Evolutionary conservation across 495 filamentous ascomycete species (phyloP).

Genomic region (Aspergillus taichungensis): DNA sequence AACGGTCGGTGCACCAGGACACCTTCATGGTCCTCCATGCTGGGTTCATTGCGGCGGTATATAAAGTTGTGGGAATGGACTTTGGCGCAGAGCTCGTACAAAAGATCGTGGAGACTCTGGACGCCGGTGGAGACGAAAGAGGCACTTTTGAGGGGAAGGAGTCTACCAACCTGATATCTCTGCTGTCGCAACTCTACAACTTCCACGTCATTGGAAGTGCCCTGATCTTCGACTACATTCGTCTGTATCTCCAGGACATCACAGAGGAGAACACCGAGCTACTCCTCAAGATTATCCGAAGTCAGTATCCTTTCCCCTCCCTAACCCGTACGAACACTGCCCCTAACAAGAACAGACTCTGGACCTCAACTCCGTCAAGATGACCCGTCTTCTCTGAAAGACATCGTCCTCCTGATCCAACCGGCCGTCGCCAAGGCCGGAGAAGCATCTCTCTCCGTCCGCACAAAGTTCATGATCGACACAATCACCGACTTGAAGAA

Average conservation of each 20-base stretch:
- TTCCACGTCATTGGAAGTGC: slow-evolving; percentile 79
- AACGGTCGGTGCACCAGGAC: slow-evolving; percentile 67
- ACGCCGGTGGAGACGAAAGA: slow-evolving; percentile 27
- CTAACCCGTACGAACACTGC: background rate
- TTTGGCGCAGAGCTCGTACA: slow-evolving; percentile 81
- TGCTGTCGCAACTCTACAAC: slow-evolving; percentile 82
- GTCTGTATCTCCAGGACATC: slow-evolving; percentile 61
- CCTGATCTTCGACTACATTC: slow-evolving; percentile 84
- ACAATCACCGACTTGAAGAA: slow-evolving; percentile 91
- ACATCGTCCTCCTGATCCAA: slow-evolving; percentile 76
- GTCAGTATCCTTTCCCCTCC: slow-evolving; percentile 23
- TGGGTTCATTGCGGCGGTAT: slow-evolving; percentile 79
- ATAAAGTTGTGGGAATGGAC: slow-evolving; percentile 77
- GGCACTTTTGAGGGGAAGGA: slow-evolving; percentile 53
- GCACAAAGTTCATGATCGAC: slow-evolving; percentile 97
- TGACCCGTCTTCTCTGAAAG: slow-evolving; percentile 82
- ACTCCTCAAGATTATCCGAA: slow-evolving; percentile 73
- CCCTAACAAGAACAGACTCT: slow-evolving; percentile 34
- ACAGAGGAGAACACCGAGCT: slow-evolving; percentile 90
- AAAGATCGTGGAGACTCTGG: slow-evolving; percentile 62
- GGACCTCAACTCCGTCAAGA: slow-evolving; percentile 82
- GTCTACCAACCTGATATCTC: slow-evolving; percentile 66
- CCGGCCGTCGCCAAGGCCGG: slow-evolving; percentile 56
- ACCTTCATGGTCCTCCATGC: slow-evolving; percentile 86
- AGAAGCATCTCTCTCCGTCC: slow-evolving; percentile 65